Conservation (phyloP, 2,329 filamentous ascomycete species). For the Huntiella savannae region DNA sequence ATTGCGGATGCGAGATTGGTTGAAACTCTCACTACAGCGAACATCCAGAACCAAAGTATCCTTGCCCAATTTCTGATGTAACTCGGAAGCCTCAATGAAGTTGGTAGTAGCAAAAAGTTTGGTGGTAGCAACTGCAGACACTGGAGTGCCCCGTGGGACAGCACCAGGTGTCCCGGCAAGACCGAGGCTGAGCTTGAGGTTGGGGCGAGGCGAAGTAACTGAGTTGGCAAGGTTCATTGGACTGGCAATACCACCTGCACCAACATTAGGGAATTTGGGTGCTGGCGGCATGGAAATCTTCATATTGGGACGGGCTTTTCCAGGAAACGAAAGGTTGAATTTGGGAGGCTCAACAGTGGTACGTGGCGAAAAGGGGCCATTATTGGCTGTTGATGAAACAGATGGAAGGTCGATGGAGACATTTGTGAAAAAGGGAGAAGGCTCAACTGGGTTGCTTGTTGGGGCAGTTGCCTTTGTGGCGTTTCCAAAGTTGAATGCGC, state of each 20-base stretch:
- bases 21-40: constrained; percentile 68
- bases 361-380: too few relatives aligned
- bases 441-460: too few relatives aligned
- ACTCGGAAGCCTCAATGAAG: constrained; percentile 25
- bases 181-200: constrained; percentile 26
- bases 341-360: too few relatives aligned
- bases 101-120: constrained; percentile 16
- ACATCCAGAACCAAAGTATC: constrained; percentile 49
- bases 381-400: too few relatives aligned
- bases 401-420: too few relatives aligned
- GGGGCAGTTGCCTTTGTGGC: too few relatives aligned
- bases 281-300: constrained; percentile 15
- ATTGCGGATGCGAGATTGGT: constrained; percentile 52
- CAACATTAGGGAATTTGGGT: neutral
- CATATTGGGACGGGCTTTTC: constrained; percentile 21
- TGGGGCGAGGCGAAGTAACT: neutral
- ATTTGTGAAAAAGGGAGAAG: too few relatives aligned
- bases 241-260: neutral
- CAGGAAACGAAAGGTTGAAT: constrained; percentile 12
- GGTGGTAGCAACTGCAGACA: constrained; percentile 1
- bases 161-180: constrained; percentile 12
- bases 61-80: constrained; percentile 16
- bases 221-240: neutral
- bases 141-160: neutral
- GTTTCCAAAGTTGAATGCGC: too few relatives aligned